A percentile compares a stretch with the other conserved stretches of the same genome.
phyloP scores from a whole-genome alignment of 371 early-diverging fungal genomes.

The Syncephalastrum contaminatum region DNA sequence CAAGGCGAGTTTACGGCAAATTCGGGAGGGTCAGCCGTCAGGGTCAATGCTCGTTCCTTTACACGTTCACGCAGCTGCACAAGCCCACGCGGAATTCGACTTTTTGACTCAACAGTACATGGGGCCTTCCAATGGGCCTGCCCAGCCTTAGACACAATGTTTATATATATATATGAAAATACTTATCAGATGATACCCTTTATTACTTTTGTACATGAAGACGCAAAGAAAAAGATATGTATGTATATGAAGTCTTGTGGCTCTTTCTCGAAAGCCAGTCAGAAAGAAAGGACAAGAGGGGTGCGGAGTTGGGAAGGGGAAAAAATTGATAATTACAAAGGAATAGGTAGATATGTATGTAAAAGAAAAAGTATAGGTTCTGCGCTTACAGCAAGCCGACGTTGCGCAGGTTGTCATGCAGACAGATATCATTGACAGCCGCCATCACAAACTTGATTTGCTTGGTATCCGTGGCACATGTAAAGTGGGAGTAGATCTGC shows the following conservation, averaged over 20 bases:
- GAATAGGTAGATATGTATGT: neutral
- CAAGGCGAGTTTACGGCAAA: constrained; percentile 14
- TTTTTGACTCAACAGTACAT: constrained; percentile 54
- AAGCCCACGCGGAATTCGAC: constrained; percentile 44
- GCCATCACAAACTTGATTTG: constrained; percentile 78
- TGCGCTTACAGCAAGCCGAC: constrained; percentile 57
- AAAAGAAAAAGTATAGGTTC: neutral
- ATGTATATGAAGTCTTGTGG: no score
- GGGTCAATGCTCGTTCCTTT: constrained; percentile 49
- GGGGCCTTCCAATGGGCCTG: constrained; percentile 20
- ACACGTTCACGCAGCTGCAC: constrained; percentile 50
- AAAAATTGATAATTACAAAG: no score
- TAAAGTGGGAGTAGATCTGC: constrained; percentile 53
- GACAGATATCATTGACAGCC: constrained; percentile 75
- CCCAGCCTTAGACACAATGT: no score
- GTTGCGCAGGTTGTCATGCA: constrained; percentile 62
- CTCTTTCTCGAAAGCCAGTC: no score
- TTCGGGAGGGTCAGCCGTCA: neutral
- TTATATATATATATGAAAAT: no score
- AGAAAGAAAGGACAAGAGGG: no score
- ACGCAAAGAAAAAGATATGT: no score
- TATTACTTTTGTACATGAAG: no score
- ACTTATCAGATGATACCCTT: no score
- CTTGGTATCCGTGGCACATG: constrained; percentile 68
- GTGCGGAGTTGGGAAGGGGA: no score